These are phyloP conservation scores for Trichoderma asperellum DNA, from an alignment of 2,329 filamentous ascomycete species.

Conservation along the genomic window DNA sequence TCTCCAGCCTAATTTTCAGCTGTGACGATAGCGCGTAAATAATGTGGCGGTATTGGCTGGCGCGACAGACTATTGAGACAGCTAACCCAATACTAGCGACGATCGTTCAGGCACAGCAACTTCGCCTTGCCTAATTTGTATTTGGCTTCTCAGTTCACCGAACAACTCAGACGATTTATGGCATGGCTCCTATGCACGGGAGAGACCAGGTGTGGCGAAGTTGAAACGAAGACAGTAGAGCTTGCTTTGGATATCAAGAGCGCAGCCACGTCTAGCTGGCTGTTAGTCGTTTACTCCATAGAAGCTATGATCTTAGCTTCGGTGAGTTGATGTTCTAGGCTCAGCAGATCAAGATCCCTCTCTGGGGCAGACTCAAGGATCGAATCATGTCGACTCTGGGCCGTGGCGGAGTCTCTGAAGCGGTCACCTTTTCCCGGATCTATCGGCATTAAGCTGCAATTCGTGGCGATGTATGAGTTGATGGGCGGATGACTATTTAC, in stretches of 20 bases:
- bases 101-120: conserved; percentile 9
- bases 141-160: not conserved
- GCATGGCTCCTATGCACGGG: not conserved
- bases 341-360: not conserved
- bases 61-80: conserved; percentile 16
- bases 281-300: not conserved
- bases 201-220: conserved; percentile 14
- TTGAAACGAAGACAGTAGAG: not conserved
- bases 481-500: not conserved
- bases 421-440: not conserved
- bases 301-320: not conserved
- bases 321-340: not conserved
- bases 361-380: not conserved
- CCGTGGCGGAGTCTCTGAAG: not conserved
- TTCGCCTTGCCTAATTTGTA: not conserved
- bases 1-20: conserved; percentile 9
- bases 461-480: not conserved
- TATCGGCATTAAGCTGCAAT: not conserved
- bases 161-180: not conserved
- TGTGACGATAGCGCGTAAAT: conserved; percentile 6
- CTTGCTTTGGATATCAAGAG: not conserved
- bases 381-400: not conserved
- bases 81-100: conserved; percentile 10
- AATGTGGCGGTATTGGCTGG: conserved; percentile 12
- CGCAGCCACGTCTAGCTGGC: not conserved